These are phyloP conservation scores for Amaranthus tricolor DNA, from an alignment of 179 eudicot genomes.

Conservation along the genomic window DNA sequence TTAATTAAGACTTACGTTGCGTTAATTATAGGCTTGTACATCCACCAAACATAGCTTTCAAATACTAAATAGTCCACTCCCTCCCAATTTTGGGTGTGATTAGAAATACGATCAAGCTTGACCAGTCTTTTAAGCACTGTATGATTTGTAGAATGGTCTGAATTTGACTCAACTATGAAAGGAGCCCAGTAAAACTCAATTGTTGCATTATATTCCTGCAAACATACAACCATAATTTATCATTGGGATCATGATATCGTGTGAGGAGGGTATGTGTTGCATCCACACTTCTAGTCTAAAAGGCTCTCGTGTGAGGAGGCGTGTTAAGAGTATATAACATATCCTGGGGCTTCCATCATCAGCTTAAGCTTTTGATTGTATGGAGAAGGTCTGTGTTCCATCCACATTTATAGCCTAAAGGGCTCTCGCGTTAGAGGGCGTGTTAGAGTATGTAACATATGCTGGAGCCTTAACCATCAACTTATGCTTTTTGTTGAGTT, in stretches of 20 bases:
- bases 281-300: too few species aligned
- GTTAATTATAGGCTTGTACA: constrained; percentile 83
- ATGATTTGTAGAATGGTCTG: constrained; percentile 86
- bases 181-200: constrained; percentile 99
- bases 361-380: too few species aligned
- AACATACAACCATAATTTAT: neutral
- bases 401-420: too few species aligned
- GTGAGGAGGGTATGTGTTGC: too few species aligned
- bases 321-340: too few species aligned
- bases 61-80: constrained; percentile 74
- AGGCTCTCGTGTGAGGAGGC: too few species aligned
- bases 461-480: too few species aligned
- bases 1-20: constrained; percentile 57
- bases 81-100: constrained; percentile 73
- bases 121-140: constrained; percentile 68
- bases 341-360: too few species aligned
- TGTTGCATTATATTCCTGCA: constrained; percentile 83
- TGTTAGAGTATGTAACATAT: too few species aligned
- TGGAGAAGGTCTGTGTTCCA: too few species aligned
- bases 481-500: too few species aligned
- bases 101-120: constrained; percentile 66
- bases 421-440: too few species aligned
- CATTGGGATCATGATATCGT: neutral
- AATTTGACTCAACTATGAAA: constrained; percentile 78
- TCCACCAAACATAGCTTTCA: constrained; percentile 99